phyloP scores from a whole-genome alignment of 2,329 filamentous ascomycete genomes.

The Ascochyta fabae region DNA sequence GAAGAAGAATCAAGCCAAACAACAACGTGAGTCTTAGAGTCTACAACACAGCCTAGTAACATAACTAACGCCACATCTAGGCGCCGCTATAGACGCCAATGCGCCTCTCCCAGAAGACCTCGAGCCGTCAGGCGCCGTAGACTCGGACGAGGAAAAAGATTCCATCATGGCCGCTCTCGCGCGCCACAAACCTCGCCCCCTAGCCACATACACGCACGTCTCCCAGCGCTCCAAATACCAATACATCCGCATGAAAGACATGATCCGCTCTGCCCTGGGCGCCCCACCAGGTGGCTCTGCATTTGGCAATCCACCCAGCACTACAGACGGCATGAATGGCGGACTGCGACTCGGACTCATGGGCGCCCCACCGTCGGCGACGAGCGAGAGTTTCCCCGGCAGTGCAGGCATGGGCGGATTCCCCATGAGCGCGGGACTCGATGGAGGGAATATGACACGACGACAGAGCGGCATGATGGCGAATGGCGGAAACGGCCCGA shows the following conservation, averaged over 20 bases:
- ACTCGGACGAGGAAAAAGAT: constrained; percentile 93
- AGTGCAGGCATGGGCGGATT: constrained; percentile 38
- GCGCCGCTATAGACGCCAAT: constrained; percentile 93
- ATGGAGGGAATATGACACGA: constrained; percentile 28
- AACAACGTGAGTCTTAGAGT: constrained; percentile 74
- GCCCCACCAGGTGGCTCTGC: constrained; percentile 45
- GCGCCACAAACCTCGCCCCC: constrained; percentile 77
- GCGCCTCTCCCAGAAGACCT: constrained; percentile 86
- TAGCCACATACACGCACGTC: constrained; percentile 68
- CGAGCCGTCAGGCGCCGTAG: constrained; percentile 74
- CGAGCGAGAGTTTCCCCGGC: constrained; percentile 39
- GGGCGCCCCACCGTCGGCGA: constrained; percentile 41
- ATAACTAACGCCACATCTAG: constrained; percentile 53
- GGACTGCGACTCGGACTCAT: constrained; percentile 41
- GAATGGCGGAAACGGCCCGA: constrained; percentile 29
- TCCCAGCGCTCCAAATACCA: constrained; percentile 63
- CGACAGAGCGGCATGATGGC: constrained; percentile 41
- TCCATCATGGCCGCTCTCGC: constrained; percentile 80
- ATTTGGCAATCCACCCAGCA: constrained; percentile 29
- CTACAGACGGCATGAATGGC: constrained; percentile 33
- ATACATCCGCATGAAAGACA: constrained; percentile 68
- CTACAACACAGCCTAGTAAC: background rate
- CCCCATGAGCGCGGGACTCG: constrained; percentile 42
- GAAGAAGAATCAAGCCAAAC: constrained; percentile 99
- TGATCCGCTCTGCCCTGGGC: constrained; percentile 65